These are phyloP conservation scores for Hypoxylon trugodes DNA, from an alignment of 495 filamentous ascomycete genomes.

Conservation along the genomic window DNA sequence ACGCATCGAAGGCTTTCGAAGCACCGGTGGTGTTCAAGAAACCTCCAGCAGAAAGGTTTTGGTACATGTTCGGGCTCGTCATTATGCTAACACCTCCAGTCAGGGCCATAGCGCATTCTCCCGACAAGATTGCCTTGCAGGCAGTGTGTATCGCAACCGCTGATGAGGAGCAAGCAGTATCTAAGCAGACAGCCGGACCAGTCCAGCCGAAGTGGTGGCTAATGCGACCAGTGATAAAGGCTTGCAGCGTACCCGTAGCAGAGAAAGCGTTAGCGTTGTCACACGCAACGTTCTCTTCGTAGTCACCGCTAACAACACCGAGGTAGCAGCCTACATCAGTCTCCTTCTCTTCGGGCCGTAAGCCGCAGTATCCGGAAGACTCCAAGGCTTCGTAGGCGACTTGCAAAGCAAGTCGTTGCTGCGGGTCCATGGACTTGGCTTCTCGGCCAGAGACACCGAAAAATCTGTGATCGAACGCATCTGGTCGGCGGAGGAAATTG, in stretches of 20 bases:
- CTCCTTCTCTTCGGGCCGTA: neutral
- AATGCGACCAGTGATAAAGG: slow-evolving; percentile 34
- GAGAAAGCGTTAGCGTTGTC: slow-evolving; percentile 31
- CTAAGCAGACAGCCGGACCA: slow-evolving; percentile 58
- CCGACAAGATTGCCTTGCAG: slow-evolving; percentile 45
- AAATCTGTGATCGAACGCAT: slow-evolving; percentile 58
- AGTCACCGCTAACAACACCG: slow-evolving; percentile 26
- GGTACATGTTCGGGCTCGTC: slow-evolving; percentile 38
- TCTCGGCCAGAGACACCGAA: slow-evolving; percentile 56
- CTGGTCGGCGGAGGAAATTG: slow-evolving; percentile 38
- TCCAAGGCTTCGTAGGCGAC: slow-evolving; percentile 58
- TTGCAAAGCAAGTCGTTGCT: slow-evolving; percentile 53
- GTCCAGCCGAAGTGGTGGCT: slow-evolving; percentile 59
- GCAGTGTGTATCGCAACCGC: slow-evolving; percentile 54
- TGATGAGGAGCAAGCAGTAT: slow-evolving; percentile 63
- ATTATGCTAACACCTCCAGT: slow-evolving; percentile 48
- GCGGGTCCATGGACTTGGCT: slow-evolving; percentile 52
- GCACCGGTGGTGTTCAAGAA: slow-evolving; percentile 47
- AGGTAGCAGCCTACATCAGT: slow-evolving; percentile 43
- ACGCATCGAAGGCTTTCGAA: slow-evolving; percentile 36
- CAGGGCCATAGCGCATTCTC: slow-evolving; percentile 53
- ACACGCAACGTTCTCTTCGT: slow-evolving; percentile 37
- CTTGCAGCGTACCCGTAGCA: slow-evolving; percentile 22
- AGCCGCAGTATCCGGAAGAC: slow-evolving; percentile 32
- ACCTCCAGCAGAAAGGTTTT: slow-evolving; percentile 5